Conservation (phyloP, 1,139 yeast species). For the Yamadazyma kanchanaburiensis region DNA sequence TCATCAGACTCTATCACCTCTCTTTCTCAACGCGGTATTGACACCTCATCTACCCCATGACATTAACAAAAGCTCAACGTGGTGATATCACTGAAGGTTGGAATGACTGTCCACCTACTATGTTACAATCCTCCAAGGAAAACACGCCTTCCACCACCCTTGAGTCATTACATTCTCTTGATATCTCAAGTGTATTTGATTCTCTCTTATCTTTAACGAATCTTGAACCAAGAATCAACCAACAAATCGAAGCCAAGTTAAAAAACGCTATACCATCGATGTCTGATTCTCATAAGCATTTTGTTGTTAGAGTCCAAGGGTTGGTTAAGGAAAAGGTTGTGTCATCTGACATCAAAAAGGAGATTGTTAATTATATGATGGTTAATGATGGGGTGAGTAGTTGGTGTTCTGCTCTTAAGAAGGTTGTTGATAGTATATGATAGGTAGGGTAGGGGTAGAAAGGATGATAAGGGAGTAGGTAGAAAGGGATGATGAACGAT, state of each 20-base stretch:
- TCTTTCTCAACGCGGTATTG: too few species aligned
- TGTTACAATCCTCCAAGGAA: constrained; percentile 9
- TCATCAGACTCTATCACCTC: too few species aligned
- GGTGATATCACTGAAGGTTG: constrained; percentile 45
- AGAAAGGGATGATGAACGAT: too few species aligned
- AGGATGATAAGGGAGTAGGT: too few species aligned
- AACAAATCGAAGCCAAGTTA: constrained; percentile 34
- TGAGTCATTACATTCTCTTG: constrained; percentile 1
- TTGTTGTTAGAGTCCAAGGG: too few species aligned
- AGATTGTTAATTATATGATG: constrained; percentile 46
- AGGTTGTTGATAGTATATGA: constrained; percentile 34
- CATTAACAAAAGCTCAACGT: constrained; percentile 35
- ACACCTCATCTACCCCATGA: constrained; percentile 20
- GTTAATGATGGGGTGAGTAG: constrained; percentile 47
- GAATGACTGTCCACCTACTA: constrained; percentile 42
- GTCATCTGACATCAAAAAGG: constrained; percentile 16
- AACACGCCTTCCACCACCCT: constrained; percentile 1
- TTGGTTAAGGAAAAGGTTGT: too few species aligned
- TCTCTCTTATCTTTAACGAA: constrained; percentile 13
- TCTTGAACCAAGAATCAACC: constrained; percentile 32
- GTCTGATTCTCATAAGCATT: constrained; percentile 14
- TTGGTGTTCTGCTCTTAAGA: constrained; percentile 58
- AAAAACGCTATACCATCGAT: constrained; percentile 14
- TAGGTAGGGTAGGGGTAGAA: constrained; percentile 9
- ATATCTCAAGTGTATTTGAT: constrained; percentile 10